Evolutionary conservation across 371 early-diverging fungal species (phyloP).

Genomic region (Mucor racemosus): DNA sequence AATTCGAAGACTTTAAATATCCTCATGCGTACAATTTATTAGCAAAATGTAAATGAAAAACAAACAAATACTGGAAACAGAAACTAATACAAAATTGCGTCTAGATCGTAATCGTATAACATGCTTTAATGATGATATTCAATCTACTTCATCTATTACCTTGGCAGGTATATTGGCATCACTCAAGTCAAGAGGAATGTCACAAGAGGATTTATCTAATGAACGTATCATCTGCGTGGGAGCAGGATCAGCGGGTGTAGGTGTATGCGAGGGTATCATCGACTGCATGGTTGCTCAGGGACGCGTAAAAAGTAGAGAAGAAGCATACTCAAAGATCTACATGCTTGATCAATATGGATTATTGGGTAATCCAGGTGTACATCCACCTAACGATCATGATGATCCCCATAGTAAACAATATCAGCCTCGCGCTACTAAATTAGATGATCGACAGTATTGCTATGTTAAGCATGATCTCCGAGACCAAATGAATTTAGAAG

Average conservation of each 20-base stretch:
- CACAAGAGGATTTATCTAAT: constrained; percentile 44
- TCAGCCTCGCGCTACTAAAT: constrained; percentile 24
- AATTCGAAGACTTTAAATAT: constrained; percentile 62
- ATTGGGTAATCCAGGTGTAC: constrained; percentile 49
- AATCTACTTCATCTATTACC: constrained; percentile 66
- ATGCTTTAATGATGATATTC: constrained; percentile 74
- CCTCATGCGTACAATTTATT: constrained; percentile 65
- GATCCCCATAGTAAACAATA: constrained; percentile 1
- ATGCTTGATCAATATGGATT: constrained; percentile 63
- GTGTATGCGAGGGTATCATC: constrained; percentile 69
- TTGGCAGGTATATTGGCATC: constrained; percentile 69
- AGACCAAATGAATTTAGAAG: constrained; percentile 55
- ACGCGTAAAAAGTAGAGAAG: constrained; percentile 56
- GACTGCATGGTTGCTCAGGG: constrained; percentile 67
- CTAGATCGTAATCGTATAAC: constrained; percentile 58
- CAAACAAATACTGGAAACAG: background rate
- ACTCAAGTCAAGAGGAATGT: constrained; percentile 53
- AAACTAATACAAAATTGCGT: background rate
- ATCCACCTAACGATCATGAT: constrained; percentile 25
- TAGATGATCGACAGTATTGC: constrained; percentile 58
- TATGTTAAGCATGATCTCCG: constrained; percentile 59
- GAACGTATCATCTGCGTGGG: constrained; percentile 67
- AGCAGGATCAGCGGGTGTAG: constrained; percentile 71
- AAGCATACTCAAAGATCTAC: constrained; percentile 58
- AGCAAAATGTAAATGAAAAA: constrained; percentile 47